Evolutionary conservation across 495 filamentous ascomycete species (phyloP), one percentile per base, ranked within the genome.

Genomic region (Extremus antarcticus): DNA sequence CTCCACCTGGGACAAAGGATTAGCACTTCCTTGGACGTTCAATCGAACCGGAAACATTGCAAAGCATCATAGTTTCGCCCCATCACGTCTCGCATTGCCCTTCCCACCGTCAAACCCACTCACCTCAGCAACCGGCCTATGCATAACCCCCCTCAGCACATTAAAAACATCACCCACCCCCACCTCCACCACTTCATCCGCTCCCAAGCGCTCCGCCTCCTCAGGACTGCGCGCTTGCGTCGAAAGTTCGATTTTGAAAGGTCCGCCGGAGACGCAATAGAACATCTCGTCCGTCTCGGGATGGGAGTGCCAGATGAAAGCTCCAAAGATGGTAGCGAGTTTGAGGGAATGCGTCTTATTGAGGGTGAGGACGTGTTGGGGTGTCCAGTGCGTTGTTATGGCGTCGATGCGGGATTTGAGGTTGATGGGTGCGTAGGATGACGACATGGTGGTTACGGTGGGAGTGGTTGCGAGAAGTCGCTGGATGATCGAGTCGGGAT

Each of bases 201-300:
- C 11, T 11, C 41, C 51, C 20, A 32, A 3, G 16, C 32, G 38
- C 45, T 55, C 58, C 19, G 54, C 47, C 9, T 55, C 61, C 23
- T 50, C 24, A 2, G 58, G 54, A 55, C 10, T 55, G 7, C 13
- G 21, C 20, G 53, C 53, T 3, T 19, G 24, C 1, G 43, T 47
- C 25, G 20, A 39, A 43, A 50, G 25, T 40, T 53, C 47, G 68
- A 65, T n/a, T 43, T 60, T 4, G 68, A 57, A 17, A 50, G 55
- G 23, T 60, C 70, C 47, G 47, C 58, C 15, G 66, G 45, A 35
- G 67, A 55, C 53, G 43, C 41, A 25, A 40, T 66, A 67, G 55
- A 71, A 73, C n/a, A 71, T 49, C 49, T 73, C 70, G 45, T 73
- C 70, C 23, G 68, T 68, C 25, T 69, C 60, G 3, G 62, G 61